A percentile compares a stretch with the other conserved stretches of the same genome.
Conservation (phyloP, 1,284 basidiomycete genomes). For the Boletus semigastroideus region DNA sequence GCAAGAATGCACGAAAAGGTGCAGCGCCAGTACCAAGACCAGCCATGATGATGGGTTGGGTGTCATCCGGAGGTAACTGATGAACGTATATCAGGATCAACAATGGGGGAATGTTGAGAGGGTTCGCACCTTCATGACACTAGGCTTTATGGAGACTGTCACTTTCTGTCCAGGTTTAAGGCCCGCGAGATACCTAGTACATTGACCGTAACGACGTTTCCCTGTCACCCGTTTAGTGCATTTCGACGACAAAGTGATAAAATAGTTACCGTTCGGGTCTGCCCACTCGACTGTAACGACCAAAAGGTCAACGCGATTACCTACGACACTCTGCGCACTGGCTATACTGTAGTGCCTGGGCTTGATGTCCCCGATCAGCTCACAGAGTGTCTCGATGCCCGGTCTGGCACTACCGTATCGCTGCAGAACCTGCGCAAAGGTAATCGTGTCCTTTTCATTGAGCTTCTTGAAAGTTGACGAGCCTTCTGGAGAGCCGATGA, state of each 20-base stretch:
- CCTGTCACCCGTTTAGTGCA: constrained; percentile 44
- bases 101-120: not conserved
- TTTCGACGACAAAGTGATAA: not conserved
- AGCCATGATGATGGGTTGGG: constrained; percentile 96
- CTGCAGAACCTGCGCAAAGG: constrained; percentile 86
- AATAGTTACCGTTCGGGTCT: constrained; percentile 72
- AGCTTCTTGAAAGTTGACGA: constrained; percentile 93
- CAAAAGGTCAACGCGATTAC: constrained; percentile 90
- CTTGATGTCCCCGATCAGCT: constrained; percentile 91
- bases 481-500: constrained; percentile 94
- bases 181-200: constrained; percentile 90
- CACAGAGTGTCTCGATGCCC: constrained; percentile 81
- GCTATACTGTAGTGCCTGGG: constrained; percentile 99
- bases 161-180: constrained; percentile 89
- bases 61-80: constrained; percentile 79
- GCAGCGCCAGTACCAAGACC: constrained; percentile 97
- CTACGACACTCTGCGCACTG: constrained; percentile 91
- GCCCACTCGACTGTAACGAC: constrained; percentile 97
- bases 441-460: constrained; percentile 92
- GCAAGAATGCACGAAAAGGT: constrained; percentile 98
- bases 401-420: constrained; percentile 83
- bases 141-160: constrained; percentile 97
- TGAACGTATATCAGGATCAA: constrained; percentile 4
- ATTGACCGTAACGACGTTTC: constrained; percentile 85
- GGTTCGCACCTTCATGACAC: constrained; percentile 91